Evolutionary conservation across 1,139 yeast species (phyloP).

Genomic region (Meyerozyma smithsonii): DNA sequence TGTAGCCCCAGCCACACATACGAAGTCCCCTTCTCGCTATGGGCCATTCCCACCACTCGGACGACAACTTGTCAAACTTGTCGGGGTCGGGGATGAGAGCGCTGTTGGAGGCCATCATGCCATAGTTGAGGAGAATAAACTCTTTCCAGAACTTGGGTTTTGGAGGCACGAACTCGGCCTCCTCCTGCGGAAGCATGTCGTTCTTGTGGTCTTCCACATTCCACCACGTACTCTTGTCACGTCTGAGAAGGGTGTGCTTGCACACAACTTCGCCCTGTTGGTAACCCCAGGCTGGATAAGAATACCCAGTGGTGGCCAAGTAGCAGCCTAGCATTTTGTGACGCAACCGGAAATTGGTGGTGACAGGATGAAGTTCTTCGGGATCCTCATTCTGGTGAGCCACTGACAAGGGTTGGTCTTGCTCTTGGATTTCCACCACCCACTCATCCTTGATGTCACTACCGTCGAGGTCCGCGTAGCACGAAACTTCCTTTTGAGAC

Average conservation of each 20-base stretch:
- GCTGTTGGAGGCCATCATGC: slow-evolving; percentile 76
- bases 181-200: slow-evolving; percentile 33
- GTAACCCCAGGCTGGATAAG: slow-evolving; percentile 79
- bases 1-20: slow-evolving; percentile 61
- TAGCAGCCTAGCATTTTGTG: slow-evolving; percentile 67
- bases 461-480: slow-evolving; percentile 52
- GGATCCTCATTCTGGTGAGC: slow-evolving; percentile 37
- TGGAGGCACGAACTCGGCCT: slow-evolving; percentile 50
- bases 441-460: slow-evolving; percentile 71
- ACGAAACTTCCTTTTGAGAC: slow-evolving; percentile 57
- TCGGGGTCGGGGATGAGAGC: slow-evolving; percentile 73
- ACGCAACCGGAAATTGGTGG: slow-evolving; percentile 62
- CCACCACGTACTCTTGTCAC: slow-evolving; percentile 78
- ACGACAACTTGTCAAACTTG: slow-evolving; percentile 58
- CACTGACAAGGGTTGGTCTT: slow-evolving; percentile 48
- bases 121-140: slow-evolving; percentile 62
- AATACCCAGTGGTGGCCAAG: slow-evolving; percentile 64
- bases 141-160: slow-evolving; percentile 67
- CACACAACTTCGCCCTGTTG: slow-evolving; percentile 79
- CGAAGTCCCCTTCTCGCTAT: slow-evolving; percentile 56
- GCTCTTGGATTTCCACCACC: slow-evolving; percentile 61
- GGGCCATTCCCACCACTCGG: slow-evolving; percentile 86
- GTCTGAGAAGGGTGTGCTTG: slow-evolving; percentile 42
- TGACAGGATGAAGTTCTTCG: slow-evolving; percentile 55
- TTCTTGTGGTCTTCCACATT: slow-evolving; percentile 67